Percentiles rank a stretch among this genome's conserved stretches.
Evolutionary conservation across 805 yeast genomes (phyloP).

Genomic region (Candida broadrunensis): DNA sequence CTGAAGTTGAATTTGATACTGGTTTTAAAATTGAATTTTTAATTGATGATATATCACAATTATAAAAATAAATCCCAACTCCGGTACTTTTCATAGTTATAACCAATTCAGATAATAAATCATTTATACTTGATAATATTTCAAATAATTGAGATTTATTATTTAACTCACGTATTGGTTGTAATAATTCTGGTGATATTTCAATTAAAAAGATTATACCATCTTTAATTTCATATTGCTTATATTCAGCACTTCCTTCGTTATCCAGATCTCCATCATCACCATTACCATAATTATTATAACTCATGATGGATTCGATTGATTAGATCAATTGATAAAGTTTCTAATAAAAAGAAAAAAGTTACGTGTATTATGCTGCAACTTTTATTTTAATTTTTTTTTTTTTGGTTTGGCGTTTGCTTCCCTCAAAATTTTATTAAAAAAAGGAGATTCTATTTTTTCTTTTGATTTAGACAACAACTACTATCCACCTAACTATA

Average conservation of each 20-base stretch:
- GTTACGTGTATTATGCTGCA: background rate
- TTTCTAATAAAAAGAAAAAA: background rate
- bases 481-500: background rate
- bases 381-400: too few relatives aligned
- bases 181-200: conserved; percentile 45
- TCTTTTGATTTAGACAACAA: too few relatives aligned
- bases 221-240: conserved; percentile 52
- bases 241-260: conserved; percentile 12
- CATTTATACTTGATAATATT: conserved; percentile 55
- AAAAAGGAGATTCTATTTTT: too few relatives aligned
- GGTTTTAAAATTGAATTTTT: conserved; percentile 14
- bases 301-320: too few relatives aligned
- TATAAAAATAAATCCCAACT: conserved; percentile 67
- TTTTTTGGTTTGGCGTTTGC: too few relatives aligned
- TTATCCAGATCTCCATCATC: background rate
- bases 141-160: conserved; percentile 45
- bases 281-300: background rate
- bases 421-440: too few relatives aligned
- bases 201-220: conserved; percentile 66
- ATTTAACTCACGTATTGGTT: conserved; percentile 32
- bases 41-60: conserved; percentile 23
- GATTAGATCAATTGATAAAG: too few relatives aligned
- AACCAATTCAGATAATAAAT: conserved; percentile 63
- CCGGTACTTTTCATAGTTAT: conserved; percentile 68
- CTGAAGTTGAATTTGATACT: conserved; percentile 27